These are phyloP conservation scores for Phytophthora gonapodyides DNA, from an alignment of 352 stramenopile species.

Conservation along the genomic window DNA sequence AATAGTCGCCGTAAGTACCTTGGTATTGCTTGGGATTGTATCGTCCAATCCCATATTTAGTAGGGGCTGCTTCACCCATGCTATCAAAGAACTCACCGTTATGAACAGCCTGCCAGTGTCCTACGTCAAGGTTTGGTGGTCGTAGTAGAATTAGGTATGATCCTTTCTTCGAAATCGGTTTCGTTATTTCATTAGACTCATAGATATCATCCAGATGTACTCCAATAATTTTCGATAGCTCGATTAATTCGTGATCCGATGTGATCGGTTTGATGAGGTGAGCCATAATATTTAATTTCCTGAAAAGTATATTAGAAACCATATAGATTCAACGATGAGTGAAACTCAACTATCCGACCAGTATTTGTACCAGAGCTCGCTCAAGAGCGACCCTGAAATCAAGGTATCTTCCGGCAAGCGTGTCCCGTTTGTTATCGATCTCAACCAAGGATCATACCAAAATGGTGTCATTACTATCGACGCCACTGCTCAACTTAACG, in stretches of 20 bases:
- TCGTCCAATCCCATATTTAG: constrained; percentile 4
- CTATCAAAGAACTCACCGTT: constrained; percentile 24
- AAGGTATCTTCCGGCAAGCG: constrained; percentile 3
- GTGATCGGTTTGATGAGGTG: constrained; percentile 8
- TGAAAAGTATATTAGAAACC: constrained; percentile 11
- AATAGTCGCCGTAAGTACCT: constrained; percentile 19
- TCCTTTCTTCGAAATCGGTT: background rate
- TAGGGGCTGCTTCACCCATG: constrained; percentile 22
- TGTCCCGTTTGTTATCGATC: constrained; percentile 6
- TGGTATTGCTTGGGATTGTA: constrained; percentile 28
- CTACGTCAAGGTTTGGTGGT: constrained; percentile 8
- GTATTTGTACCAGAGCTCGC: constrained; percentile 16
- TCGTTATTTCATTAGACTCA: constrained; percentile 20
- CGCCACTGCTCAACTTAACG: constrained; percentile 15
- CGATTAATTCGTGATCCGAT: constrained; percentile 11
- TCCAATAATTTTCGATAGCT: constrained; percentile 5
- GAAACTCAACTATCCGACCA: constrained; percentile 21
- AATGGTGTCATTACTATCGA: constrained; percentile 21
- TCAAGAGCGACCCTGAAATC: constrained; percentile 1
- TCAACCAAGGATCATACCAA: constrained; percentile 10
- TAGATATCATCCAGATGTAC: constrained; percentile 15
- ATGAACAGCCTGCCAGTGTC: constrained; percentile 12
- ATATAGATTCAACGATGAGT: constrained; percentile 17
- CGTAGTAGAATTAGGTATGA: constrained; percentile 21
- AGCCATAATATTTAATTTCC: constrained; percentile 14